Conservation (phyloP, 1,284 basidiomycete species). For the Apiotrichum porosum region DNA sequence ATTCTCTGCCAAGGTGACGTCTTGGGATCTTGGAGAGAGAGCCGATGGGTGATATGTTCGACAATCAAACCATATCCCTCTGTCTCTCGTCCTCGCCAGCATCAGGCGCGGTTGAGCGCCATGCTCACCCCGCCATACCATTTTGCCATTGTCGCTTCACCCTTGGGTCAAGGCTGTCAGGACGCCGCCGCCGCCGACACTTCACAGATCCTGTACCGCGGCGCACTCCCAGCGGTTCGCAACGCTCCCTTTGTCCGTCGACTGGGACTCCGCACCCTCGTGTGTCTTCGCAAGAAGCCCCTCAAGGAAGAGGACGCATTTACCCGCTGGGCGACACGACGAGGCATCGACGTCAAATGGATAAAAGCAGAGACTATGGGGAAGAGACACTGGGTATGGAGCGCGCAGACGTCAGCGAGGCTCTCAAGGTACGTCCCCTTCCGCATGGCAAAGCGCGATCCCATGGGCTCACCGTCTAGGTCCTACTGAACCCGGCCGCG, state of each 20-base stretch:
- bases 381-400: constrained; percentile 45
- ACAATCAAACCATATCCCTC: too few species aligned
- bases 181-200: background rate
- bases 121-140: constrained; percentile 32
- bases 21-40: too few species aligned
- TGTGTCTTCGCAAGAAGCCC: constrained; percentile 54
- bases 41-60: too few species aligned
- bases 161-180: background rate
- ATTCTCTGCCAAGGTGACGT: too few species aligned
- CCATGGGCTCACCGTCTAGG: constrained; percentile 19
- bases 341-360: constrained; percentile 31
- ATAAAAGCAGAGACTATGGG: constrained; percentile 40
- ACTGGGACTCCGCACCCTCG: constrained; percentile 57
- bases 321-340: constrained; percentile 23
- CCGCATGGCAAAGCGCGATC: background rate
- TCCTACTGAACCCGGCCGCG: constrained; percentile 29
- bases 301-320: constrained; percentile 30
- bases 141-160: constrained; percentile 26
- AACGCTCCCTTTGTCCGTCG: constrained; percentile 35
- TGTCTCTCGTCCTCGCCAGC: background rate
- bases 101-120: background rate
- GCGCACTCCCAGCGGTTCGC: constrained; percentile 33
- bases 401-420: constrained; percentile 32
- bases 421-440: constrained; percentile 32
- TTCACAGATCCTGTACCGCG: constrained; percentile 38